Evolutionary conservation across 1,139 yeast genomes (phyloP).

Genomic region (Saccharomyces hybrid): DNA sequence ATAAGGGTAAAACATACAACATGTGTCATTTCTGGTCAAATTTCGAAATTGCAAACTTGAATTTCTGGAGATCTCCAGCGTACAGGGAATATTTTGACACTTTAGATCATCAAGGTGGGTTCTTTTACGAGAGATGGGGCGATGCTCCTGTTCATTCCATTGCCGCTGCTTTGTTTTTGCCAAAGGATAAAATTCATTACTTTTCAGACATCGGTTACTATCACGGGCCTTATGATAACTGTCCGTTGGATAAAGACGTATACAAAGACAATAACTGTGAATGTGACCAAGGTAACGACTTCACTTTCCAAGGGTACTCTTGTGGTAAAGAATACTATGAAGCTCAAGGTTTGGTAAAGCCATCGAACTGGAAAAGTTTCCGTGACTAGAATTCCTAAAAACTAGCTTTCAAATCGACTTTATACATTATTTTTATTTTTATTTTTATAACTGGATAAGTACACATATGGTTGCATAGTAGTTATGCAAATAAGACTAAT

Average conservation of each 20-base stretch:
- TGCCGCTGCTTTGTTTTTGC: conserved; percentile 67
- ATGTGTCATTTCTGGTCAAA: conserved; percentile 86
- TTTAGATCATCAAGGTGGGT: conserved; percentile 75
- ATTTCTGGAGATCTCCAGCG: conserved; percentile 68
- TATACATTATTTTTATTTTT: background rate
- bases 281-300: conserved; percentile 60
- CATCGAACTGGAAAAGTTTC: conserved; percentile 44
- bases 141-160: conserved; percentile 88
- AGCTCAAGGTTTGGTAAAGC: conserved; percentile 43
- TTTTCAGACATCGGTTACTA: conserved; percentile 62
- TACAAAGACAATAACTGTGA: conserved; percentile 49
- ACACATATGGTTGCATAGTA: background rate
- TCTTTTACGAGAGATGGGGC: conserved; percentile 89
- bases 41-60: conserved; percentile 69
- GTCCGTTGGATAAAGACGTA: conserved; percentile 51
- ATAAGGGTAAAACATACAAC: conserved; percentile 59
- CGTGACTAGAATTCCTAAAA: background rate
- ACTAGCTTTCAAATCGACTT: background rate
- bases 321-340: conserved; percentile 51
- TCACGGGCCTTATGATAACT: conserved; percentile 55
- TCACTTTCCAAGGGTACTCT: conserved; percentile 56
- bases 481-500: background rate
- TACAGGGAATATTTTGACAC: conserved; percentile 60
- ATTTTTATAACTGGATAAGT: background rate
- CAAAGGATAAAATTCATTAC: conserved; percentile 58